Evolutionary conservation across 2,329 filamentous ascomycete genomes (phyloP), one percentile per base, ranked within the genome.

Genomic region (Sordariomycetes sp.): DNA sequence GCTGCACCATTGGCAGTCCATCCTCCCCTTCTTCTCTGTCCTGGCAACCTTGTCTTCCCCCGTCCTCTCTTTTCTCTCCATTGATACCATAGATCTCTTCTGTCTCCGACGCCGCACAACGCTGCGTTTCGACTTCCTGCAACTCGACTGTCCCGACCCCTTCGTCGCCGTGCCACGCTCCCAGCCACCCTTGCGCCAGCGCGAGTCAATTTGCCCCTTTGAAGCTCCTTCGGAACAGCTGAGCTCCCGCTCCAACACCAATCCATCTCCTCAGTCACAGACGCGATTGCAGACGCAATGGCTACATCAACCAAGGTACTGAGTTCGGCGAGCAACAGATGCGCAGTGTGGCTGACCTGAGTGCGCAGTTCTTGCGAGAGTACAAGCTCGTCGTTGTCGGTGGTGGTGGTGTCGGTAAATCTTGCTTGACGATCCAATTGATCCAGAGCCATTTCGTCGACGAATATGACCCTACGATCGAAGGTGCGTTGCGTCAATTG

Each of bases 391-490:
- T 98, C 41, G 92, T 96, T 42, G 88, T 98, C 46, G 92, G 92
- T 51, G 92, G 93, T 53, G 92, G 92, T 73, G 92, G 92, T 62
- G 92, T 98, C 46, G 92, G 92, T 68, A 98, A 98, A 73, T 96
- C 90, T 42, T 96, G 92, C 68, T 76, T 98, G 71, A 96, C 92
- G 39, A 96, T 98, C 56, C 92, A 96, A 70, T 78, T 90, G 63
- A 86, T 86, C 53, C 82, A 88, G 67, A 90, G 83, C 62, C 92
- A 98, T 62, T 98, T 98, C 69, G 90, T 96, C 58, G 92, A 96
- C 63, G 92, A 96, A 64, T 98, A 98, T 64, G 92, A 98, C 64
- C 92, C 92, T 38, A 98, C 92, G 53, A 96, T 98, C 55, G 92
- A 98, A 84, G 92, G 92, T 88, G 62, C 49, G 72, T 60, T 42